Base-by-base conservation (phyloP, 371 early-diverging fungal genomes). In the Fennellomyces sp. region DNA sequence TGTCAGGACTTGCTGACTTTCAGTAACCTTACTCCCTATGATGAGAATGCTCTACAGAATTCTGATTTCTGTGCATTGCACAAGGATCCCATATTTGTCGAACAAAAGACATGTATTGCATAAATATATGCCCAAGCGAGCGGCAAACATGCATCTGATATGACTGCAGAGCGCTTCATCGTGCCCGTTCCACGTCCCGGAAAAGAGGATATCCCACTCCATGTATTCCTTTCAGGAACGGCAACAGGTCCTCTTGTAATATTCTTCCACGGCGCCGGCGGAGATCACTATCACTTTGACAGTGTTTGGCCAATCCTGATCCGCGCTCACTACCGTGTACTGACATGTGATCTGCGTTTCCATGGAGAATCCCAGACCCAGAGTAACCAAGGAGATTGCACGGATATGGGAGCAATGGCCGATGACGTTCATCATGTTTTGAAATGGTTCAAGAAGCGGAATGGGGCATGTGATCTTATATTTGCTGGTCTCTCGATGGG, bases 401-500 rank as follows among this genome's bases (percentile, higher is more conserved):
- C 23, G 17, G 23, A 45, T 45, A 45, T 45, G 45, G 8, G 4
- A 3, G 23, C 21, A 17, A 2, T 73, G 15, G 12, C 60, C 0
- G 29, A 66, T 6, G 75, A 75, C n/a, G 21, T 75, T 28, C 21
- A 60, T 10, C 26, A 28, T 1, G 51, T 69, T 11, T 27, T 78
- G 1, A 10, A 21, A 13, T 52, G 68, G 45, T 42, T 66, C 13
- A 62, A 62, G 47, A 15, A 47, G 12, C 11, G 58, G 27, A 49
- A 68, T 50, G 30, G 52, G n/a, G 5, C 33, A 31, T 25, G 8
- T 15, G 45, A 55, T 0, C 13, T 76, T 4, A 57, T 72, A 15
- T 5, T 76, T 2, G 75, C 69, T 10, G 80, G 80, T 1, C 28
- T 79, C 1, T 79, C 76, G 0, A 73, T 79, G 76, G 80, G 80